Percentiles rank a stretch among this genome's conserved stretches.
Conservation (phyloP, 2,329 filamentous ascomycete species). For the Fusarium zealandicum region DNA sequence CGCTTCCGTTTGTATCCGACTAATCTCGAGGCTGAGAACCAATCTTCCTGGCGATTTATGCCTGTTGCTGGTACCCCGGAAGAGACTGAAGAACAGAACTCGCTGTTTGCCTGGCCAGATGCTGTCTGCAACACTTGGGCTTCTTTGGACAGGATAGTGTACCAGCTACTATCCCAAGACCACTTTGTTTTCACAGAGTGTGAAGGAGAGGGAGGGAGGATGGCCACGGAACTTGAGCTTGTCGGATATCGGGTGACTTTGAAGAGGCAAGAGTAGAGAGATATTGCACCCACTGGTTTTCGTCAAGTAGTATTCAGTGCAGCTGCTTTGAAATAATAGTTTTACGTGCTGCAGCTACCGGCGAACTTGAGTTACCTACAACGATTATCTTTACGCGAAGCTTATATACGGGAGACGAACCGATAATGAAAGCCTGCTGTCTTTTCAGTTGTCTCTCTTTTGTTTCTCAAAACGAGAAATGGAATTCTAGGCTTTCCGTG, state of each 20-base stretch:
- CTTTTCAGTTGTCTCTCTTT: no score
- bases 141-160: constrained; percentile 1
- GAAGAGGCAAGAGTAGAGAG: not conserved
- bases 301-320: no score
- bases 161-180: constrained; percentile 6
- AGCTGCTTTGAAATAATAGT: no score
- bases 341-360: no score
- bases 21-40: not conserved
- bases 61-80: not conserved
- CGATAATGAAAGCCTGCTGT: no score
- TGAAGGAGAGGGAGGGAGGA: not conserved
- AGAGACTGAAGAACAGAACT: not conserved
- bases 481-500: not conserved
- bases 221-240: constrained; percentile 3
- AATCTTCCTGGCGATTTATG: constrained; percentile 16
- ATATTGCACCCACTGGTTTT: no score
- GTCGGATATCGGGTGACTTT: constrained; percentile 10
- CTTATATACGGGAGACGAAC: not conserved
- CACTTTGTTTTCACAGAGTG: constrained; percentile 18
- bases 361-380: no score
- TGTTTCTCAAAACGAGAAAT: no score
- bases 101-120: constrained; percentile 11
- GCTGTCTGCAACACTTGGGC: constrained; percentile 12
- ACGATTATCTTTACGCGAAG: not conserved
- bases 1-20: constrained; percentile 19